Evolutionary conservation across 2,329 filamentous ascomycete genomes (phyloP).

Genomic region (Cladosporium halotolerans): DNA sequence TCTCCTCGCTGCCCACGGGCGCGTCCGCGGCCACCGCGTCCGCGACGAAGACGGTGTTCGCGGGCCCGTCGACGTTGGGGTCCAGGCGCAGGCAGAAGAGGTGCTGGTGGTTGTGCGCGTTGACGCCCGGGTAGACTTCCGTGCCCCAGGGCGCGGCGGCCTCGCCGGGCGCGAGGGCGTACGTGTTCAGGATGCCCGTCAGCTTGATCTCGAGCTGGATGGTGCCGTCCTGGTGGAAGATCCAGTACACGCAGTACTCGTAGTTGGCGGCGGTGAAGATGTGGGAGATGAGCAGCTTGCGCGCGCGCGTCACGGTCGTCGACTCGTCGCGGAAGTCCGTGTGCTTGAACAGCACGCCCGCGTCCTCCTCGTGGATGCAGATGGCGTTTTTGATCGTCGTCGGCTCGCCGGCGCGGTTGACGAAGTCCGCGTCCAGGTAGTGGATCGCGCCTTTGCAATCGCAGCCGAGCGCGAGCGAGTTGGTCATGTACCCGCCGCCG

Average conservation of each 20-base stretch:
- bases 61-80: slow-evolving; percentile 75
- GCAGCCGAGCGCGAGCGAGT: slow-evolving; percentile 67
- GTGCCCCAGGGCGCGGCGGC: slow-evolving; percentile 84
- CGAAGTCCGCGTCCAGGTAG: slow-evolving; percentile 83
- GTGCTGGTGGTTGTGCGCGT: slow-evolving; percentile 94
- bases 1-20: slow-evolving; percentile 72
- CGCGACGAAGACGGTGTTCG: slow-evolving; percentile 79
- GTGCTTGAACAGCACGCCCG: slow-evolving; percentile 80
- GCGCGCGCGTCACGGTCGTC: slow-evolving; percentile 74
- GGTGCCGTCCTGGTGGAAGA: slow-evolving; percentile 87
- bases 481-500: slow-evolving; percentile 77
- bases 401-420: slow-evolving; percentile 64
- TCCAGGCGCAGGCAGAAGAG: slow-evolving; percentile 87
- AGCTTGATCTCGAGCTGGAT: slow-evolving; percentile 86
- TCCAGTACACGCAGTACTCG: slow-evolving; percentile 82
- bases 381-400: slow-evolving; percentile 87
- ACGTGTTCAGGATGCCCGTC: slow-evolving; percentile 89
- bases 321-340: slow-evolving; percentile 89
- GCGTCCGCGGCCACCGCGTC: slow-evolving; percentile 67
- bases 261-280: slow-evolving; percentile 96
- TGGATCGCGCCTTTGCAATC: slow-evolving; percentile 88
- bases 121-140: slow-evolving; percentile 83
- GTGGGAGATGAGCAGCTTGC: slow-evolving; percentile 81
- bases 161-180: slow-evolving; percentile 71
- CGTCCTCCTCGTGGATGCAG: slow-evolving; percentile 91